phyloP scores from a whole-genome alignment of 1,139 yeast species.

The Saccharomyces hybrid region DNA sequence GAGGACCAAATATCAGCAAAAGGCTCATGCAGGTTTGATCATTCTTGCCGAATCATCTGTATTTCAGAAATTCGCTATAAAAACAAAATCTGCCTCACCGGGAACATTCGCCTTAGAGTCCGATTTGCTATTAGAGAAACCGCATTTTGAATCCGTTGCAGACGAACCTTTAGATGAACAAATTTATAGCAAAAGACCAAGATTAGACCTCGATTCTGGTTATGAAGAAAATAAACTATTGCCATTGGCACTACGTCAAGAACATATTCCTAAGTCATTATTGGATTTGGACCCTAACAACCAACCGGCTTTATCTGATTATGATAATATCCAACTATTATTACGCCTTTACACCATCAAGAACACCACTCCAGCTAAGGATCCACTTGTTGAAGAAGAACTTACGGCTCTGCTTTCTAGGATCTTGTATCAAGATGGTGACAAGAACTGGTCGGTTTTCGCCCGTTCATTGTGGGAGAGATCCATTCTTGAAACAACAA shows the following conservation, averaged over 20 bases:
- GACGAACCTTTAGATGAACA: constrained; percentile 39
- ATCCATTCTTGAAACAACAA: constrained; percentile 70
- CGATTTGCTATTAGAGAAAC: constrained; percentile 72
- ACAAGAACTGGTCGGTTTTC: constrained; percentile 59
- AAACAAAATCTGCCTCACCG: constrained; percentile 33
- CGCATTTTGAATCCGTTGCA: constrained; percentile 56
- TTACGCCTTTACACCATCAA: constrained; percentile 57
- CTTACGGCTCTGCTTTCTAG: constrained; percentile 67
- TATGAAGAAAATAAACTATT: constrained; percentile 37
- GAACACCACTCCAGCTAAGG: constrained; percentile 66
- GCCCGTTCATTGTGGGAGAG: constrained; percentile 88
- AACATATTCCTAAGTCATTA: constrained; percentile 55
- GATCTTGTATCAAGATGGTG: constrained; percentile 44
- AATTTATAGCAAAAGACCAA: constrained; percentile 32
- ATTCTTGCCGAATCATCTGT: constrained; percentile 55
- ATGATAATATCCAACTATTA: constrained; percentile 67
- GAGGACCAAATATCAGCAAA: constrained; percentile 75
- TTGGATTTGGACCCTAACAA: constrained; percentile 64
- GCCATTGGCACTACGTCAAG: constrained; percentile 55
- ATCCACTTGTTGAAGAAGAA: constrained; percentile 74
- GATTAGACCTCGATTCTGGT: constrained; percentile 30
- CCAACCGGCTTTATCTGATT: constrained; percentile 65
- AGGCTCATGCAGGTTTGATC: constrained; percentile 65
- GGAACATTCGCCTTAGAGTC: constrained; percentile 61
- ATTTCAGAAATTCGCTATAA: constrained; percentile 21